Percentiles rank a stretch among this genome's conserved stretches.
Conservation (phyloP, 495 filamentous ascomycete genomes). For the Penicillium antarcticum region DNA sequence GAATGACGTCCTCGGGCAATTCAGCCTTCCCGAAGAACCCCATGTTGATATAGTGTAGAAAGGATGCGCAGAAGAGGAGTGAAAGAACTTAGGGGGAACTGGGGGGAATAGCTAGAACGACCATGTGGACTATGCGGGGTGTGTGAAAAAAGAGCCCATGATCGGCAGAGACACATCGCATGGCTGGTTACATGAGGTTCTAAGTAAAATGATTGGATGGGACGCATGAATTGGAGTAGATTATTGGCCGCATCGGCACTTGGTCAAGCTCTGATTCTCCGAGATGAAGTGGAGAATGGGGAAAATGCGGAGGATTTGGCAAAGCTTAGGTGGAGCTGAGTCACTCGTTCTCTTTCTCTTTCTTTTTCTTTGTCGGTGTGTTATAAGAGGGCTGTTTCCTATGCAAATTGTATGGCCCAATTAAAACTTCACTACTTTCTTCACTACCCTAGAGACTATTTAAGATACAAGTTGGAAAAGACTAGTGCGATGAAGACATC, state of each 20-base stretch:
- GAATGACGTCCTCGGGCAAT: conserved; percentile 22
- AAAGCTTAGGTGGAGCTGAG: conserved; percentile 6
- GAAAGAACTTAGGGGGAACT: background rate
- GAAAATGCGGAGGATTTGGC: conserved; percentile 2
- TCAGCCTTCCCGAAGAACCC: conserved; percentile 27
- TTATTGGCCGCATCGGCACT: background rate
- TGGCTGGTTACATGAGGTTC: background rate
- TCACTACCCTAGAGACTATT: too few relatives aligned
- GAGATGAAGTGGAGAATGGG: background rate
- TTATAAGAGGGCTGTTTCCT: too few relatives aligned
- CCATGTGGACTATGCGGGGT: background rate
- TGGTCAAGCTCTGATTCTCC: background rate
- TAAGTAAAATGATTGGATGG: background rate
- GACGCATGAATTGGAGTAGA: background rate
- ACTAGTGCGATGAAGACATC: too few relatives aligned
- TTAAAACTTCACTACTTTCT: too few relatives aligned
- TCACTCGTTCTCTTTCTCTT: too few relatives aligned
- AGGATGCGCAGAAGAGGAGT: background rate
- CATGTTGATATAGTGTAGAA: conserved; percentile 17
- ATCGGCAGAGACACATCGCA: background rate
- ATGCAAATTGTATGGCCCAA: too few relatives aligned
- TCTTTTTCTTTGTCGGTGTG: too few relatives aligned
- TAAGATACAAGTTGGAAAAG: too few relatives aligned
- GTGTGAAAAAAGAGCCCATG: background rate
- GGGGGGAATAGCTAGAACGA: background rate